A percentile compares a stretch with the other conserved stretches of the same genome.
Evolutionary conservation across 2,329 filamentous ascomycete species (phyloP).

Genomic region (Verticillium longisporum): DNA sequence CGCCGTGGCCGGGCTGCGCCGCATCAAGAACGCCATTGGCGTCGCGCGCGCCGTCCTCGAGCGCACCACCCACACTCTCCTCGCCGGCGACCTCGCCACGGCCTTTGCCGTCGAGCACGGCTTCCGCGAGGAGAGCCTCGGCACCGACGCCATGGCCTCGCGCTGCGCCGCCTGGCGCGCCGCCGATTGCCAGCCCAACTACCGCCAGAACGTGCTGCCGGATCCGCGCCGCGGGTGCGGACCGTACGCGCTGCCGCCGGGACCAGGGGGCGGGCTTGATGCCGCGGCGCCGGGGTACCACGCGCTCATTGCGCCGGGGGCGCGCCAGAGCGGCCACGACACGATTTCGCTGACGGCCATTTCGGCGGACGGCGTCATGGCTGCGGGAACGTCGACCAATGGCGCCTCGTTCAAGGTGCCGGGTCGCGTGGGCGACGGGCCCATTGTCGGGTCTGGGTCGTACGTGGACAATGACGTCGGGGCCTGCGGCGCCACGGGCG

Average conservation of each 20-base stretch:
- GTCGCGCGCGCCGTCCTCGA: slow-evolving; percentile 45
- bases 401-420: slow-evolving; percentile 47
- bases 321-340: slow-evolving; percentile 34
- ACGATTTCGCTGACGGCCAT: slow-evolving; percentile 48
- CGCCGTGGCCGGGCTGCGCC: slow-evolving; percentile 43
- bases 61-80: slow-evolving; percentile 42
- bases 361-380: slow-evolving; percentile 35
- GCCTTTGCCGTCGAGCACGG: slow-evolving; percentile 45
- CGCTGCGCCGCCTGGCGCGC: slow-evolving; percentile 36
- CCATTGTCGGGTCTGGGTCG: slow-evolving; percentile 46
- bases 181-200: slow-evolving; percentile 42
- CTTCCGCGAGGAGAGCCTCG: slow-evolving; percentile 36
- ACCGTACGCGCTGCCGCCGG: slow-evolving; percentile 27
- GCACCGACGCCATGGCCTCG: slow-evolving; percentile 30
- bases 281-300: slow-evolving; percentile 11
- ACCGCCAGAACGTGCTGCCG: slow-evolving; percentile 37
- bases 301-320: slow-evolving; percentile 9
- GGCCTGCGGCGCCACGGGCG: slow-evolving; percentile 49
- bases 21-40: slow-evolving; percentile 39
- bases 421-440: slow-evolving; percentile 48
- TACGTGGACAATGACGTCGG: slow-evolving; percentile 48
- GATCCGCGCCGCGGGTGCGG: slow-evolving; percentile 35
- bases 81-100: slow-evolving; percentile 46
- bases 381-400: slow-evolving; percentile 49
- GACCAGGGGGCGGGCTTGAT: slow-evolving; percentile 18